Base-by-base conservation (phyloP, 2,329 filamentous ascomycete genomes). In the Aspergillus brunneoviolaceus region DNA sequence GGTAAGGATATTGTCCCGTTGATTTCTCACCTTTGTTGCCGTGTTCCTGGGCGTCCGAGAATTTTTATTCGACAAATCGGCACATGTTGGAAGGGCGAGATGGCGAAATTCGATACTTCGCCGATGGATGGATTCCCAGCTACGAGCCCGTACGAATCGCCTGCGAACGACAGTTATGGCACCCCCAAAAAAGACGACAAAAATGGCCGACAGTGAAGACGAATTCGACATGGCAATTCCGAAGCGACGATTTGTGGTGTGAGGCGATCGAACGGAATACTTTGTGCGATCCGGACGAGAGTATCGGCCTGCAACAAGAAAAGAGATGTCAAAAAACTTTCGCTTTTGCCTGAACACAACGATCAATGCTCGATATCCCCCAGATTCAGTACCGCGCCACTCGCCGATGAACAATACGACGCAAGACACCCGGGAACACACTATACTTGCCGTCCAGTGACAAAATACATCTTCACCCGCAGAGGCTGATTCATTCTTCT, bases 1-100 rank as follows among this genome's bases (percentile, higher is more conserved):
- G 77, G 77, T 79, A 79, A 78, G 77, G 61, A 64, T 49, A 50
- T 57, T 59, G 59, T 42, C 63, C 51, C 59, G 48, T 57, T 65
- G 65, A 55, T 52, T 60, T 49, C 59, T 23, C 65, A 63, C 65
- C 51, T 60, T 63, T 60, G 57, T 60, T 68, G 63, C 64, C 66
- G 62, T 65, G 58, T 60, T 67, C 61, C 64, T 66, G 65, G 59
- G 60, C 57, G 57, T 67, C 64, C 66, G 69, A 70, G 4, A 63
- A 63, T 63, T 49, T 60, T 45, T 60, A 51, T 56, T 61, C 60
- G 63, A 61, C 35, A 39, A 53, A 42, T 42, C 16, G 55, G 56
- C 58, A 39, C 51, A 53, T 45, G 49, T 45, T 58, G 45, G 47
- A 50, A 47, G 29, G 56, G 52, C 39, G n/a, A 19, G 39, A 19